These are phyloP conservation scores for Liquidambar formosana DNA, from an alignment of 164 flowering plant species.

Conservation along the genomic window DNA sequence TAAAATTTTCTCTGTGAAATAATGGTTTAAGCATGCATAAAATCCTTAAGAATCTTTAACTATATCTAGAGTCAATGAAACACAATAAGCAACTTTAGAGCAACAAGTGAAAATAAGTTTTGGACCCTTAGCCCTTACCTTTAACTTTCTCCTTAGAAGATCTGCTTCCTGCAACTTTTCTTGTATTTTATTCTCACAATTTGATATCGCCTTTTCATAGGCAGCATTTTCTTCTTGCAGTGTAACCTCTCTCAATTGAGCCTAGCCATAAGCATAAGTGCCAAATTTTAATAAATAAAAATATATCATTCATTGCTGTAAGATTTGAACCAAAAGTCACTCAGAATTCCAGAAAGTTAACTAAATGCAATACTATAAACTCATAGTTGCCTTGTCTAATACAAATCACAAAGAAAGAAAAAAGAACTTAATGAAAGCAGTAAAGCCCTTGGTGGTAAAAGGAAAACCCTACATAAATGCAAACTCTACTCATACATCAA, in stretches of 20 bases:
- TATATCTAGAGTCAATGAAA: too few relatives aligned
- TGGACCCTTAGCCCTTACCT: slow-evolving; percentile 40
- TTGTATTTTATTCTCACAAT: slow-evolving; percentile 67
- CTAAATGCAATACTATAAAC: background rate
- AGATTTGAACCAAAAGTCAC: background rate
- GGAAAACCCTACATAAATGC: too few relatives aligned
- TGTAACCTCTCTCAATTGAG: slow-evolving; percentile 64
- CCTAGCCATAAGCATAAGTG: slow-evolving; percentile 34
- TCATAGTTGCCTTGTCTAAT: background rate
- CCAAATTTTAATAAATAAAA: slow-evolving; percentile 4
- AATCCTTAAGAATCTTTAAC: too few relatives aligned
- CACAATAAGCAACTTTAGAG: background rate
- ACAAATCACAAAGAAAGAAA: background rate
- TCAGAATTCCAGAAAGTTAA: too few relatives aligned
- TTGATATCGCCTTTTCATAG: slow-evolving; percentile 70
- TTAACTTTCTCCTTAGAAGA: slow-evolving; percentile 45
- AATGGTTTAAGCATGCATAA: too few relatives aligned
- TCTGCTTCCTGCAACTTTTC: slow-evolving; percentile 79
- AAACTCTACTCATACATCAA: too few relatives aligned
- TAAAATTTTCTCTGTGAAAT: too few relatives aligned
- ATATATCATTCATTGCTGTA: background rate
- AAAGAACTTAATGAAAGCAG: too few relatives aligned
- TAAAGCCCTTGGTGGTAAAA: too few relatives aligned
- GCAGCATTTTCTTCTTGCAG: slow-evolving; percentile 87
- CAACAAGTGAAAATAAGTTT: background rate